Evolutionary conservation across 140 eudicot genomes (phyloP), one percentile per base, ranked within the genome.

Genomic region (Oenanthe javanica): DNA sequence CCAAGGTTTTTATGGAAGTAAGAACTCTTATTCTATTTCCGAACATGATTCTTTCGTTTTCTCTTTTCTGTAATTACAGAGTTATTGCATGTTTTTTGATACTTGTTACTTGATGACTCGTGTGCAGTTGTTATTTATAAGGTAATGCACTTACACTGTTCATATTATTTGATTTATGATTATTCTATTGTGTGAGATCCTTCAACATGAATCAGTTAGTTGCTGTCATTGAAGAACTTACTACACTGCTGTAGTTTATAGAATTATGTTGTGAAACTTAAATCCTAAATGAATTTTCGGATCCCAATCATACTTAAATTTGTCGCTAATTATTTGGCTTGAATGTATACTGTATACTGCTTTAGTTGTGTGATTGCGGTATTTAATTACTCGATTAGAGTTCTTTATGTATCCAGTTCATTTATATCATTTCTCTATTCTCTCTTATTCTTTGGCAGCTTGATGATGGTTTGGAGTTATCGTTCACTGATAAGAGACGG

Each of bases 401-500:
- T 74, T 25, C n/a, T 47, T 64, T 42, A 23, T 76, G 19, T 12
- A 52, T 72, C 52, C 19, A 0, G 10, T 77, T 31, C 27, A 45
- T 40, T 50, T 13, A n/a, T 19, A 75, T 1, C 13, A n/a, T 14
- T n/a, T 67, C 45, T 50, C 13, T 42, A 14, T 40, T 61, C 11
- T 19, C 19, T 77, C 72, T 71, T 81, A 21, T 9, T 23, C 15
- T 79, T 80, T 51, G 82, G 84, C 93, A 95, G 99, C 89, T 95
- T 63, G 89, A 90, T 81, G 97, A 95, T 86, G 99, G 99, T 52
- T 80, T 95, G 91, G 99, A 95, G 90, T 63, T 95, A 51, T 92
- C 99, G 0, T 95, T 95, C 82, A 95, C 97, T 54, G 99, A 92
- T 89, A 95, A 92, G 94, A 92, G 96, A 82, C 91, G 97, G 43